Percentiles rank a stretch among this genome's conserved stretches.
Evolutionary conservation across 768 basidiomycete genomes (phyloP).

Genomic region (Lentinus tigrinus): DNA sequence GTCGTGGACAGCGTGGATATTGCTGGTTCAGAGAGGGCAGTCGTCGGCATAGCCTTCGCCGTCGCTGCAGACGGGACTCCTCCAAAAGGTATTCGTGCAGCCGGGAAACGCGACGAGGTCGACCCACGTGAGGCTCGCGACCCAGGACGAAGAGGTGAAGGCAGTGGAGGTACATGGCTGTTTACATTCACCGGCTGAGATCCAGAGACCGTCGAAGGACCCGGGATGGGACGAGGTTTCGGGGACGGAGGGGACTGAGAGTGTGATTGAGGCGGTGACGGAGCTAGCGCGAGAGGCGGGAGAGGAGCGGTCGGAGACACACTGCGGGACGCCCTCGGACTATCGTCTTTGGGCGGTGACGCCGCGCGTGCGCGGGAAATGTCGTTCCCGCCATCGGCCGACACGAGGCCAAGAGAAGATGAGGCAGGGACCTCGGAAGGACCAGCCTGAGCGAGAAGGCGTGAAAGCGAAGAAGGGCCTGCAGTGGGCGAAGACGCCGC

Average conservation of each 20-base stretch:
- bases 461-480: constrained; percentile 77
- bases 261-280: neutral
- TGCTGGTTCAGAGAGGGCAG: constrained; percentile 59
- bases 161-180: constrained; percentile 20
- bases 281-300: neutral
- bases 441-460: constrained; percentile 71
- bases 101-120: constrained; percentile 66
- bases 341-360: constrained; percentile 1
- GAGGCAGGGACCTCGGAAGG: constrained; percentile 1
- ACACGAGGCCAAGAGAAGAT: constrained; percentile 7
- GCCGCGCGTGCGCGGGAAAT: neutral
- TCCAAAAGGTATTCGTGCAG: constrained; percentile 61
- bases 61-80: constrained; percentile 35
- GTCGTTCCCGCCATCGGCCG: neutral
- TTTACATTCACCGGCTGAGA: constrained; percentile 13
- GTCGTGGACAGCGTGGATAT: constrained; percentile 43
- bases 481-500: constrained; percentile 67
- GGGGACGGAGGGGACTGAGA: neutral
- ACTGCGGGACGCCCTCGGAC: neutral
- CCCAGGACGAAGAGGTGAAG: constrained; percentile 67
- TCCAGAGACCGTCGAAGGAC: constrained; percentile 36
- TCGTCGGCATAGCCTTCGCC: constrained; percentile 66
- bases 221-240: neutral
- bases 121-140: constrained; percentile 73
- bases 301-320: constrained; percentile 7